These are phyloP conservation scores for Silene conica DNA, from an alignment of 148 eudicot genomes.

Conservation along the genomic window DNA sequence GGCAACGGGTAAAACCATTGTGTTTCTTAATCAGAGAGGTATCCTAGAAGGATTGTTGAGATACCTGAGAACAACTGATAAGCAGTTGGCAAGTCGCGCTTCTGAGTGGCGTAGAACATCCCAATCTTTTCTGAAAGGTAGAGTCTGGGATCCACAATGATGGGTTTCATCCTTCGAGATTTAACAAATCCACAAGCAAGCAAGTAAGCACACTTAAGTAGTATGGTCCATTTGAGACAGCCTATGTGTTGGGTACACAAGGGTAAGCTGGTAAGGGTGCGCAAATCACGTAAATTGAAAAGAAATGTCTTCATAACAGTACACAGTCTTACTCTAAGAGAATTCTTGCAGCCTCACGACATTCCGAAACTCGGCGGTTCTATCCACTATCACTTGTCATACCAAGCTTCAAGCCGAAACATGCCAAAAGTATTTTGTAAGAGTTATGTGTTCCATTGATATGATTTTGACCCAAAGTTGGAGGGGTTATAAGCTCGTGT, in stretches of 20 bases:
- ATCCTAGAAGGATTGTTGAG: no score
- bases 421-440: conserved; percentile 81
- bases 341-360: conserved; percentile 79
- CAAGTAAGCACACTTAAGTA: no score
- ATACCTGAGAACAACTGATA: no score
- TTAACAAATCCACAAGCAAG: no score
- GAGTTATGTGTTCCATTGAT: conserved; percentile 31
- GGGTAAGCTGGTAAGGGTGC: not conserved
- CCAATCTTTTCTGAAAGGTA: no score
- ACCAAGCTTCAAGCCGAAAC: conserved; percentile 89
- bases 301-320: not conserved
- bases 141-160: no score
- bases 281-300: not conserved
- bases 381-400: conserved; percentile 76
- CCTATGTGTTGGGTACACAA: not conserved
- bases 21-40: no score
- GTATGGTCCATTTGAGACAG: not conserved
- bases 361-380: conserved; percentile 79
- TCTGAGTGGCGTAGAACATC: no score
- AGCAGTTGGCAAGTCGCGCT: no score
- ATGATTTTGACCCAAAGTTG: conserved; percentile 28
- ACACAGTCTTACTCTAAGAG: conserved; percentile 57
- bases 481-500: conserved; percentile 64
- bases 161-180: no score
- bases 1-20: no score